These are phyloP conservation scores for Pythium coloratum DNA, from an alignment of 352 stramenopile species.

Conservation along the genomic window DNA sequence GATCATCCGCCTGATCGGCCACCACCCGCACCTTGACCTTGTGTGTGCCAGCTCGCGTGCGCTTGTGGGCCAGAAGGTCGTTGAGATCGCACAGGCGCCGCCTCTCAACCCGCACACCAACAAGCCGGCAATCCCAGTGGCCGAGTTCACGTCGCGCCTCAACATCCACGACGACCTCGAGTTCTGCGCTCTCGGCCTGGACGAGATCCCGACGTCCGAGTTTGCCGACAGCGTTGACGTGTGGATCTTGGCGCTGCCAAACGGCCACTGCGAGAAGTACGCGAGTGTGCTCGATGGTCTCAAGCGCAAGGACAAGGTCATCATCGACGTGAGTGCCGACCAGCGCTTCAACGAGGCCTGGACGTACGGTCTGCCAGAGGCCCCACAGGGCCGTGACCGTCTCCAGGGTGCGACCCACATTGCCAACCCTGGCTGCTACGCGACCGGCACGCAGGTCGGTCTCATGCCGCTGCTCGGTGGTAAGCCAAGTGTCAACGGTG, in stretches of 20 bases:
- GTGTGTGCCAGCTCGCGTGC: conserved; percentile 84
- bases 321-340: conserved; percentile 88
- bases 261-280: conserved; percentile 86
- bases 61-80: conserved; percentile 74
- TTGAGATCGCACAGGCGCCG: conserved; percentile 69
- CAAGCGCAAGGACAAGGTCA: conserved; percentile 65
- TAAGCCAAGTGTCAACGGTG: conserved; percentile 47
- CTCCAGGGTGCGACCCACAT: conserved; percentile 78
- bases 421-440: conserved; percentile 88
- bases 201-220: conserved; percentile 65
- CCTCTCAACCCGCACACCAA: conserved; percentile 85
- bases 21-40: conserved; percentile 77
- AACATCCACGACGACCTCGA: conserved; percentile 73
- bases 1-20: conserved; percentile 80
- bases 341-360: conserved; percentile 87
- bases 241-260: conserved; percentile 87
- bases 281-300: conserved; percentile 67
- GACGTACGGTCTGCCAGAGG: conserved; percentile 85
- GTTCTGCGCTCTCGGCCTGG: conserved; percentile 81
- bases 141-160: conserved; percentile 34
- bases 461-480: conserved; percentile 77
- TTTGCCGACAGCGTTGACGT: conserved; percentile 82
- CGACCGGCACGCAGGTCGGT: conserved; percentile 76
- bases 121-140: conserved; percentile 49
- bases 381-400: conserved; percentile 53